Evolutionary conservation across 2,329 filamentous ascomycete species (phyloP), one percentile per base, ranked within the genome.

Genomic region (Ceratocystis destructans): DNA sequence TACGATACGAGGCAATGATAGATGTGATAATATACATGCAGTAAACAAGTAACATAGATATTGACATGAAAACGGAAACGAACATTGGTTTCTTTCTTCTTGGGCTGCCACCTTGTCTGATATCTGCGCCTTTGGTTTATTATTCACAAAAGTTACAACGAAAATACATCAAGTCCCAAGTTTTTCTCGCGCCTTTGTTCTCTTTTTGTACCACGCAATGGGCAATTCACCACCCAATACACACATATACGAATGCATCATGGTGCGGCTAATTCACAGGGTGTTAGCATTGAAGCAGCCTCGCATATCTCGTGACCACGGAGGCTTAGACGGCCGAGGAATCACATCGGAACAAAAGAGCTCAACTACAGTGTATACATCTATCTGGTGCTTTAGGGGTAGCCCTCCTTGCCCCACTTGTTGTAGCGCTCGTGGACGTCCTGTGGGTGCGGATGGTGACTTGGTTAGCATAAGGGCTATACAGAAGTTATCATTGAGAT

Each of bases 351-450:
- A 61, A 61, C 37, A 25, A 55, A 57, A 57, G 3, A 25, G 25
- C 22, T 33, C 25, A 57, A 57, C 53, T 33, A 33, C 17, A 25
- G 12, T 31, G 17, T 28, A 33, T 17, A 33, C 53, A 57, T 41
- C 10, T 15, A 41, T 12, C 22, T 33, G 25, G 22, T 33, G 64
- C 12, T 74, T 75, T 80, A 89, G 71, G 77, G 77, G 79, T 88
- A 97, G 72, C 90, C 92, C 72, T 97, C 94, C 86, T 97, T 97
- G 78, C 94, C 94, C 86, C 90, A 97, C 83, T 99, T 99, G 89
- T 99, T 99, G 86, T 88, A 97, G 80, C 88, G 88, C 72, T 99
- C 94, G 80, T 99, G 94, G 70, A 96, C 85, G 73, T 87, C 83
- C 90, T 95, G 73, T 67, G 48, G 3, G 17, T 12, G 28, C 17